These are phyloP conservation scores for Crithidia fasciculata DNA, from an alignment of 208 protist genomes.

Conservation along the genomic window DNA sequence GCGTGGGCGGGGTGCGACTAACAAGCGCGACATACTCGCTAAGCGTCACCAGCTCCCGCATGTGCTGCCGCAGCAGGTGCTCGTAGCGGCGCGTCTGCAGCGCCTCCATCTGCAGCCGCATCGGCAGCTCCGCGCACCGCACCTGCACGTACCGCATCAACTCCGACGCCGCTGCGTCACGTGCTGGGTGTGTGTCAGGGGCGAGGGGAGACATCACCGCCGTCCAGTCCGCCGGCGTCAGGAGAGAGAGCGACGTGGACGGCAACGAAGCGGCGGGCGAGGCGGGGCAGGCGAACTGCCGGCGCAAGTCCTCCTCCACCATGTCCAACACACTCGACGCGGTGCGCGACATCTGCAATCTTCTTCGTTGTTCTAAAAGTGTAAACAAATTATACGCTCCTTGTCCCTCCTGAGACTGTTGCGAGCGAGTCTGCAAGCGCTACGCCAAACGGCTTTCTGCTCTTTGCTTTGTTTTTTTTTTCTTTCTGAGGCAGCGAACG, in stretches of 20 bases:
- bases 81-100: constrained; percentile 66
- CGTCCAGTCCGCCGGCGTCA: constrained; percentile 46
- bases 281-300: not conserved
- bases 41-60: constrained; percentile 65
- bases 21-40: constrained; percentile 58
- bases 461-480: too few species aligned
- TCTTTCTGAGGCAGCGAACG: too few species aligned
- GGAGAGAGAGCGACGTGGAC: constrained; percentile 23
- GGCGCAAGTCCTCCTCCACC: constrained; percentile 24
- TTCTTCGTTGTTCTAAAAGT: not conserved
- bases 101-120: constrained; percentile 76
- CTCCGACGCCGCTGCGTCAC: not conserved
- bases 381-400: too few species aligned
- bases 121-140: constrained; percentile 72
- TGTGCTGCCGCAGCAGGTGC: constrained; percentile 58
- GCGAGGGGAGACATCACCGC: constrained; percentile 32
- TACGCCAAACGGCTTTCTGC: too few species aligned
- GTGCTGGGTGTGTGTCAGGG: not conserved
- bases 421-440: too few species aligned
- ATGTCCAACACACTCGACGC: constrained; percentile 19
- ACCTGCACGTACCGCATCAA: constrained; percentile 42
- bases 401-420: too few species aligned
- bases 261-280: not conserved
- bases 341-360: not conserved
- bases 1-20: constrained; percentile 12